Conservation (phyloP, 73 alveolate genomes). For the Paraurostyla sp. region DNA sequence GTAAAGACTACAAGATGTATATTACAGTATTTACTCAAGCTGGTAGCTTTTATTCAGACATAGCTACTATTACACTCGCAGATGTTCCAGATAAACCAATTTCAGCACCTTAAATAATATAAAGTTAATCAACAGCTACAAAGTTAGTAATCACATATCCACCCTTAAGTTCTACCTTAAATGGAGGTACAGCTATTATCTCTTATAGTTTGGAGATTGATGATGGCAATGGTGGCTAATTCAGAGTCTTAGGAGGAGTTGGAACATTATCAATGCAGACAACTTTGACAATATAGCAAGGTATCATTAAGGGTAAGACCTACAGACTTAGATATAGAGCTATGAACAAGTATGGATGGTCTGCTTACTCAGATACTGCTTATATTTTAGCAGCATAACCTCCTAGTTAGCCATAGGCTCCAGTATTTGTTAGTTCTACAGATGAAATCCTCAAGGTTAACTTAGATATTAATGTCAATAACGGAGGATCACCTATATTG, state of each 20-base stretch:
- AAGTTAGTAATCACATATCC: conserved; percentile 41
- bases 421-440: conserved; percentile 24
- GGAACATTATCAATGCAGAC: conserved; percentile 7
- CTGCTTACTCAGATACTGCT: conserved; percentile 57
- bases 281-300: background rate
- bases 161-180: background rate
- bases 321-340: conserved; percentile 75
- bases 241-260: conserved; percentile 47
- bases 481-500: conserved; percentile 76
- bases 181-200: conserved; percentile 55
- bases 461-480: conserved; percentile 52
- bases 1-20: conserved; percentile 21
- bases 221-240: conserved; percentile 64
- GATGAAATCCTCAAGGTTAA: conserved; percentile 3
- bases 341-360: conserved; percentile 72
- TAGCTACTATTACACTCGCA: conserved; percentile 55
- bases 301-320: conserved; percentile 46
- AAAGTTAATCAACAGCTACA: conserved; percentile 23
- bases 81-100: conserved; percentile 63
- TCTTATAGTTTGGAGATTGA: conserved; percentile 66
- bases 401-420: conserved; percentile 64
- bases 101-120: conserved; percentile 27
- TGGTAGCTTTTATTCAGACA: conserved; percentile 40
- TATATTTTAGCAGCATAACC: conserved; percentile 58
- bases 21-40: conserved; percentile 54